These are phyloP conservation scores for Sherardia arvensis DNA, from an alignment of 257 asterid species.

Conservation along the genomic window DNA sequence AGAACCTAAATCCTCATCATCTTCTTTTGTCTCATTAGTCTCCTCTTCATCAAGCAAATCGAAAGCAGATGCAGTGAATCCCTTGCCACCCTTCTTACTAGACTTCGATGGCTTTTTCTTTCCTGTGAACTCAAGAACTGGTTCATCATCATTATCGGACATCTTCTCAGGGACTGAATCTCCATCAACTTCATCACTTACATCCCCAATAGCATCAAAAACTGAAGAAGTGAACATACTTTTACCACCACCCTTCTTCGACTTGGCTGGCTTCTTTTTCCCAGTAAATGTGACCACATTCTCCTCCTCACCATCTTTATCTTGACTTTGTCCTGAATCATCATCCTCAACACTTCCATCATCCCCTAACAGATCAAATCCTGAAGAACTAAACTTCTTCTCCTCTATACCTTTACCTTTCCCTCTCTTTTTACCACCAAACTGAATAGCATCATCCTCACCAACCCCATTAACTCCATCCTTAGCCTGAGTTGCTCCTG, in stretches of 20 bases:
- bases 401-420: conserved; percentile 40
- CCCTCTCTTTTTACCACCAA: conserved; percentile 53
- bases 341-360: conserved; percentile 20
- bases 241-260: conserved; percentile 29
- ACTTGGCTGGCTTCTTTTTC: conserved; percentile 26
- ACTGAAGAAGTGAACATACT: conserved; percentile 23
- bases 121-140: conserved; percentile 42
- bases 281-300: conserved; percentile 16
- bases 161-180: conserved; percentile 20
- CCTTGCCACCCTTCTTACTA: conserved; percentile 24
- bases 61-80: conserved; percentile 22
- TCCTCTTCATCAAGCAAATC: conserved; percentile 38
- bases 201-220: conserved; percentile 20
- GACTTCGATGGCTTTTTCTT: conserved; percentile 33
- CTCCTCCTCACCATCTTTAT: conserved; percentile 19
- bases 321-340: too few relatives aligned
- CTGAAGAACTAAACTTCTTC: conserved; percentile 42
- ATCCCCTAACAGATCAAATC: conserved; percentile 51
- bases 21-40: conserved; percentile 40
- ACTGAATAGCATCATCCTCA: too few relatives aligned
- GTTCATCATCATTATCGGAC: conserved; percentile 37
- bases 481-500: conserved; percentile 19
- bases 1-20: conserved; percentile 32
- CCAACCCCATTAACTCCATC: too few relatives aligned
- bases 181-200: conserved; percentile 15